Conservation (phyloP, 768 basidiomycete species). For the Tricholoma flavovirens region DNA sequence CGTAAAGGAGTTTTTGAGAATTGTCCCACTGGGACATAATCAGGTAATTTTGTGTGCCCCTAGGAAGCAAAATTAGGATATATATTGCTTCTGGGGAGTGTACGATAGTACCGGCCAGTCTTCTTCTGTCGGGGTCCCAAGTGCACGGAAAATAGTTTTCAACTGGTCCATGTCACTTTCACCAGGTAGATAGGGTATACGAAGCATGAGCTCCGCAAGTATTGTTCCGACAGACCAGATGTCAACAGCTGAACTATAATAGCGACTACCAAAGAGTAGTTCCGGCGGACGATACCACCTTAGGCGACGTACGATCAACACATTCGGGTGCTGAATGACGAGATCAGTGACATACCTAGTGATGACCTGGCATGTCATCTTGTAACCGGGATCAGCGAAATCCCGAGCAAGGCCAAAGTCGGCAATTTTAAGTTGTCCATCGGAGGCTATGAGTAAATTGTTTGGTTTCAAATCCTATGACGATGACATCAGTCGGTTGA, state of each 20-base stretch:
- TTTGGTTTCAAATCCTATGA: conserved; percentile 94
- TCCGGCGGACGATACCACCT: conserved; percentile 99
- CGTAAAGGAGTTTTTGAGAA: conserved; percentile 80
- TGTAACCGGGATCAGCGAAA: conserved; percentile 89
- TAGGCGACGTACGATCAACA: not conserved
- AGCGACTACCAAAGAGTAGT: conserved; percentile 83
- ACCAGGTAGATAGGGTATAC: conserved; percentile 92
- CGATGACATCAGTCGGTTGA: not conserved
- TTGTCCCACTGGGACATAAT: conserved; percentile 82
- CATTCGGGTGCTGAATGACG: conserved; percentile 5
- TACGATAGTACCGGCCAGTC: conserved; percentile 82
- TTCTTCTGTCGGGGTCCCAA: conserved; percentile 94
- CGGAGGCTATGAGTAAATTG: conserved; percentile 88
- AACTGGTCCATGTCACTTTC: conserved; percentile 97
- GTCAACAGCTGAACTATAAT: conserved; percentile 90
- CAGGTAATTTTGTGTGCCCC: conserved; percentile 89
- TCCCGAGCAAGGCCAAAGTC: conserved; percentile 99
- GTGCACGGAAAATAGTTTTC: conserved; percentile 87
- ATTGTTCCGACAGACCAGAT: conserved; percentile 98
- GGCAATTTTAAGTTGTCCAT: conserved; percentile 92
- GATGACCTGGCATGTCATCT: conserved; percentile 98
- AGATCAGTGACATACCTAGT: conserved; percentile 61
- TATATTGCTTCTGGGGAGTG: not conserved
- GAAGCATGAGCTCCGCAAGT: conserved; percentile 94
- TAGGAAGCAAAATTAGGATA: conserved; percentile 21